Percentiles rank a stretch among this genome's conserved stretches.
phyloP scores from a whole-genome alignment of 352 stramenopile species.

The Phytophthora capsici region DNA sequence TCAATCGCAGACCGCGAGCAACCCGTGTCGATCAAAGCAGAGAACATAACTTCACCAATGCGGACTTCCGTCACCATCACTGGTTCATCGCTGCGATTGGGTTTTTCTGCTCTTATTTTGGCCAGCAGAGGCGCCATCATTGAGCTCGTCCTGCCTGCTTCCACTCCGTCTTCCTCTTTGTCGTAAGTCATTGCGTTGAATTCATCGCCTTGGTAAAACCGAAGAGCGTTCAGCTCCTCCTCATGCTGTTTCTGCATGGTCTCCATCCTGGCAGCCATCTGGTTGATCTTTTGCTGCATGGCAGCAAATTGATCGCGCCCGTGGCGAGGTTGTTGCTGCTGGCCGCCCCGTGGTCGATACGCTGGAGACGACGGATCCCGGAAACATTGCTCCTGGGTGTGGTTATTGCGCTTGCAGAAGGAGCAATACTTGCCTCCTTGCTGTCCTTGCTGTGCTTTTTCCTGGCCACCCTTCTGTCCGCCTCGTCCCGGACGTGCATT shows the following conservation, averaged over 20 bases:
- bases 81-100: too few species aligned
- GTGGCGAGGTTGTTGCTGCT: not conserved
- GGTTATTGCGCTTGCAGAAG: not conserved
- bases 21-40: conserved; percentile 3
- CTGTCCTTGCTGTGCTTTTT: not conserved
- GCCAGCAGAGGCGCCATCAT: too few species aligned
- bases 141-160: not conserved
- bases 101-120: too few species aligned
- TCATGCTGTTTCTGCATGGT: conserved; percentile 7
- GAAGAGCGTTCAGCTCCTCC: conserved; percentile 4
- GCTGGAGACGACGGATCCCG: not conserved
- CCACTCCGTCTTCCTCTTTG: not conserved
- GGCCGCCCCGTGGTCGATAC: not conserved
- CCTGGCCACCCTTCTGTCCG: not conserved
- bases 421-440: not conserved
- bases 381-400: not conserved
- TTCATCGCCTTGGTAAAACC: conserved; percentile 1
- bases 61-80: not conserved
- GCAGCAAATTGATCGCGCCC: not conserved
- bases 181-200: not conserved
- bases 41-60: not conserved
- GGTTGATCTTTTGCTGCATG: conserved; percentile 2
- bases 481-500: not conserved
- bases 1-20: conserved; percentile 5
- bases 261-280: conserved; percentile 17